Evolutionary conservation across 2,329 filamentous ascomycete species (phyloP).

Genomic region (Fusarium tjaetaba): DNA sequence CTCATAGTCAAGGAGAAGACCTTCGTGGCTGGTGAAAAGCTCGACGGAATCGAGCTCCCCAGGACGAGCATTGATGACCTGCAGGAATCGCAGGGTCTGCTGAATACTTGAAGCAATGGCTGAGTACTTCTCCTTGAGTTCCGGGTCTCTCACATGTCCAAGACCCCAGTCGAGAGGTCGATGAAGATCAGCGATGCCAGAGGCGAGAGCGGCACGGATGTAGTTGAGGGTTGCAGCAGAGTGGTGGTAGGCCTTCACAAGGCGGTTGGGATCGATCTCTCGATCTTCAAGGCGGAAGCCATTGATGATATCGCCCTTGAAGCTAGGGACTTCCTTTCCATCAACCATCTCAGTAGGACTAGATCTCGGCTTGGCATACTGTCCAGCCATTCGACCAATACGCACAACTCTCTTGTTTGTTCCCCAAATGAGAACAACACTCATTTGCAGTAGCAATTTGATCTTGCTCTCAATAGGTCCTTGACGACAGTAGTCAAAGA

Average conservation of each 20-base stretch:
- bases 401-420: constrained; percentile 83
- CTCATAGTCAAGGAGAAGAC: constrained; percentile 93
- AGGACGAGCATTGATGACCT: constrained; percentile 87
- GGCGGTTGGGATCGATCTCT: constrained; percentile 80
- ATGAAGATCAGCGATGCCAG: constrained; percentile 93
- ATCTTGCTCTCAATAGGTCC: constrained; percentile 94
- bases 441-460: constrained; percentile 97
- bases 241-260: constrained; percentile 94
- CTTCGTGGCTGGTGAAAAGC: constrained; percentile 95
- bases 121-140: constrained; percentile 86
- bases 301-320: constrained; percentile 95
- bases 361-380: constrained; percentile 95
- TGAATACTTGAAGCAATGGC: constrained; percentile 86
- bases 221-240: constrained; percentile 96
- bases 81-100: constrained; percentile 93
- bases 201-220: constrained; percentile 82
- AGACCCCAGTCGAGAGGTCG: constrained; percentile 94
- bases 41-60: constrained; percentile 91
- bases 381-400: constrained; percentile 95
- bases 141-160: constrained; percentile 86
- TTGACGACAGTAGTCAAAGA: constrained; percentile 96
- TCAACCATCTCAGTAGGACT: constrained; percentile 86
- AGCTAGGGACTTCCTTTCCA: constrained; percentile 84
- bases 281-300: constrained; percentile 82
- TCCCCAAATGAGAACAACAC: constrained; percentile 92